A percentile compares a stretch with the other conserved stretches of the same genome.
phyloP scores from a whole-genome alignment of 768 basidiomycete genomes.

The Tulasnella sp. region DNA sequence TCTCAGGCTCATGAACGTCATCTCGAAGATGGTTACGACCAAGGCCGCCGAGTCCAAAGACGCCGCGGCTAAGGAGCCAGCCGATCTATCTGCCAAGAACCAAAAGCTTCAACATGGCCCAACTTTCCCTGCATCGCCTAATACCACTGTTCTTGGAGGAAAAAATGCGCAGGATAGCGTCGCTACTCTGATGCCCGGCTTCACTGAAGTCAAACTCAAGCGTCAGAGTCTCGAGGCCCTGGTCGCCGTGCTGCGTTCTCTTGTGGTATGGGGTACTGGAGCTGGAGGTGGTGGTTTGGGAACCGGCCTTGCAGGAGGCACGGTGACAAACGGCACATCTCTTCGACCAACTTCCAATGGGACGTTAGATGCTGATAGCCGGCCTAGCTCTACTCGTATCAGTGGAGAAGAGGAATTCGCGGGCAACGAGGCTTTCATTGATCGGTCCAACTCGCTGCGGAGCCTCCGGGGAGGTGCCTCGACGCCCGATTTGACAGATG shows the following conservation, averaged over 20 bases:
- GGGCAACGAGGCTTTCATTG: background rate
- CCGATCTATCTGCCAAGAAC: slow-evolving; percentile 30
- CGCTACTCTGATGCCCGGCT: slow-evolving; percentile 41
- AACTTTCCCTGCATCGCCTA: slow-evolving; percentile 54
- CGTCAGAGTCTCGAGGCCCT: slow-evolving; percentile 94
- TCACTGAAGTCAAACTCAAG: slow-evolving; percentile 76
- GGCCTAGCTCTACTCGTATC: background rate
- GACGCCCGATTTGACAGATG: slow-evolving; percentile 78
- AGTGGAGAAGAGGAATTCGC: slow-evolving; percentile 3
- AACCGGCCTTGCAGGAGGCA: background rate
- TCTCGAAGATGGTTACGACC: slow-evolving; percentile 79
- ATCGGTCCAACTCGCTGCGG: slow-evolving; percentile 27
- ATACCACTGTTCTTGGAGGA: slow-evolving; percentile 50
- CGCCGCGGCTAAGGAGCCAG: slow-evolving; percentile 49
- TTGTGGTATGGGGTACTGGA: slow-evolving; percentile 80
- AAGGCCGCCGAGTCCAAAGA: slow-evolving; percentile 47
- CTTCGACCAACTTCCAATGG: background rate
- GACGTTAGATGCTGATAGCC: background rate
- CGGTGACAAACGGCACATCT: background rate
- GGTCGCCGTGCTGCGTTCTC: slow-evolving; percentile 75
- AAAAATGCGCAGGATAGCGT: slow-evolving; percentile 54
- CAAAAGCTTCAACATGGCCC: slow-evolving; percentile 27
- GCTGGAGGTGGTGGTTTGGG: slow-evolving; percentile 24
- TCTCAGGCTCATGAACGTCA: slow-evolving; percentile 86
- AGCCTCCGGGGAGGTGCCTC: slow-evolving; percentile 50